Evolutionary conservation across 352 stramenopile species (phyloP), one percentile per base, ranked within the genome.

Genomic region (Pythium pectinolyticum): DNA sequence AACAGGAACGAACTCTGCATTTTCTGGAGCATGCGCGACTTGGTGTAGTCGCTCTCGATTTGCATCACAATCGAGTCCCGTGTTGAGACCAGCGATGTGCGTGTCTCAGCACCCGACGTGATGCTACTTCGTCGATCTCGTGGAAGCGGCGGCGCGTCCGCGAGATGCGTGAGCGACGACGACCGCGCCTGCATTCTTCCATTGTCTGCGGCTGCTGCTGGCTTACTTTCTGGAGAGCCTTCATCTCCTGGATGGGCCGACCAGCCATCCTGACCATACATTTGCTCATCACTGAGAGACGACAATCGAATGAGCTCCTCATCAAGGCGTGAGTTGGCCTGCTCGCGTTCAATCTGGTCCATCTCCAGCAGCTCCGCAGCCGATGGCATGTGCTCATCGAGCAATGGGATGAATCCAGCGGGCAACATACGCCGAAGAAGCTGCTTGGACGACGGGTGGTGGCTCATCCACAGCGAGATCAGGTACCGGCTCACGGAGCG

Each of bases 391-490:
- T 90, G 90, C 63, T 97, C 90, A 24, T 94, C 88, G 27, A 98
- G 69, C 56, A 93, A 90, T 28, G 79, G 60, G 20, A 98, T 78
- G 63, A 98, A 95, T 0, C 94, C 95, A 3, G 68, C 48, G 14
- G 96, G 95, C 7, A 99, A 76, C 34, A 98, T 96, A 10, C 92
- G 79, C 12, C 77, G 69, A 27, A 99, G 66, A 5, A 98, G 74
- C 58, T 89, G 82, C 56, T 97, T 97, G 37, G 94, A 96, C 31
- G 79, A 67, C 28, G 76, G 69, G 46, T 97, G 82, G 53, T 97
- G 88, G 43, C 87, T 95, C 84, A 98, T 95, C 93, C 94, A 99
- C 12, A 98, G 68, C 17, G 89, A 96, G 19, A 98, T 95, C n/a
- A 98, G 67, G 73, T 98, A 98, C 34, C 95, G 86, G 61, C 82